phyloP scores from a whole-genome alignment of 352 stramenopile genomes.

The Albugo laibachii region DNA sequence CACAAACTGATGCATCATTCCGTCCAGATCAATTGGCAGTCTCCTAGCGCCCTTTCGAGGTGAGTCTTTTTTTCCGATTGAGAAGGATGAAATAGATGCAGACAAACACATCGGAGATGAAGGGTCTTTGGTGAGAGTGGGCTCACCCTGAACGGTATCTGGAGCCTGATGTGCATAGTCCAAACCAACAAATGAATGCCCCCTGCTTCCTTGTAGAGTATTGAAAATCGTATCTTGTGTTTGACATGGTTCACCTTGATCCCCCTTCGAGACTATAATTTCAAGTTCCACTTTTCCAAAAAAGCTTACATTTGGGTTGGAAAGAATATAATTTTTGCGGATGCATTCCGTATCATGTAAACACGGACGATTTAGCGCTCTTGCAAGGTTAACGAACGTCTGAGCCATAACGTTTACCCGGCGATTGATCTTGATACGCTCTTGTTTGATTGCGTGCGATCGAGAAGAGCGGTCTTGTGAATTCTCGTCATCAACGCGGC shows the following conservation, averaged over 20 bases:
- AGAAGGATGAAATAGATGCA: not conserved
- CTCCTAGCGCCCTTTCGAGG: not conserved
- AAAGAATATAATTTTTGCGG: conserved; percentile 34
- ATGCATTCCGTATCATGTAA: too few species aligned
- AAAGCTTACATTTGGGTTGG: conserved; percentile 70
- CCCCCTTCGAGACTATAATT: not conserved
- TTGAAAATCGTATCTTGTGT: not conserved
- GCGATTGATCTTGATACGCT: conserved; percentile 19
- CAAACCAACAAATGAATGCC: not conserved
- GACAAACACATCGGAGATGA: not conserved
- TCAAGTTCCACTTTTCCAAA: conserved; percentile 53
- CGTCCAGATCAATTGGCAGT: conserved; percentile 12
- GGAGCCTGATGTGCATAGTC: not conserved
- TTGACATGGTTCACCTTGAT: too few species aligned
- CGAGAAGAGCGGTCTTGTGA: not conserved
- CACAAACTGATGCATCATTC: conserved; percentile 78
- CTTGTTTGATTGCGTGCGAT: not conserved
- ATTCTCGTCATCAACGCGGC: conserved; percentile 7
- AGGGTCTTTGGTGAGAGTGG: too few species aligned
- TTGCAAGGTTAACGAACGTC: conserved; percentile 66
- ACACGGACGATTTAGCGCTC: conserved; percentile 34
- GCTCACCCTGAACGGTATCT: not conserved
- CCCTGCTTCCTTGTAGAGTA: not conserved
- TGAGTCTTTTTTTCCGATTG: not conserved
- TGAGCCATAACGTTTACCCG: conserved; percentile 39